Conservation (phyloP, 208 protist genomes). For the Wallacemonas sp. region DNA sequence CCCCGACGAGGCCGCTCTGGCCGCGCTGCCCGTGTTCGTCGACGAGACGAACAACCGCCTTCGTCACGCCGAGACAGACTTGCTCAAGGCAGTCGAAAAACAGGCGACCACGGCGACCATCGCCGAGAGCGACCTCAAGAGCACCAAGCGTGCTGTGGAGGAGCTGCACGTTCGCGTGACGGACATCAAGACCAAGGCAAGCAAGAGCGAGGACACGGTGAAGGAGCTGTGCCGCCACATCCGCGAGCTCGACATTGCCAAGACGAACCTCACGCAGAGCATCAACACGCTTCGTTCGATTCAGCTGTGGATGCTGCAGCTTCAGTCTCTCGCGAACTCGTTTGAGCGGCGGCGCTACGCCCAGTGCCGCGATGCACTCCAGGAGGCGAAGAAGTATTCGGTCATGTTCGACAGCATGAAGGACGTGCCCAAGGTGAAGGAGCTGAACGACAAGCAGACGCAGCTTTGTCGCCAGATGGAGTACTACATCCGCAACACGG, state of each 20-base stretch:
- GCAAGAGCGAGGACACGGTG: constrained; percentile 93
- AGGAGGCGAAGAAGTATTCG: constrained; percentile 85
- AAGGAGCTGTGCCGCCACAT: constrained; percentile 95
- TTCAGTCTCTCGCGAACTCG: constrained; percentile 82
- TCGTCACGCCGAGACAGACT: constrained; percentile 80
- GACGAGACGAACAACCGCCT: constrained; percentile 86
- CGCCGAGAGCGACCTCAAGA: constrained; percentile 84
- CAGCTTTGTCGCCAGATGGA: constrained; percentile 77
- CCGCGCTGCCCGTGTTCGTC: constrained; percentile 80
- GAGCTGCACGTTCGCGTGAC: constrained; percentile 88
- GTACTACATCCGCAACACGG: constrained; percentile 82
- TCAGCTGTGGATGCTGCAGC: constrained; percentile 91
- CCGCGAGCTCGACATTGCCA: constrained; percentile 93
- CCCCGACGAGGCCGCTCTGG: constrained; percentile 84
- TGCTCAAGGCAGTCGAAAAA: constrained; percentile 90
- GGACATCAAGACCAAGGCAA: constrained; percentile 91
- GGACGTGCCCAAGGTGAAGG: constrained; percentile 87
- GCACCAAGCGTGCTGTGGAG: constrained; percentile 83
- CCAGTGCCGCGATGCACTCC: constrained; percentile 81
- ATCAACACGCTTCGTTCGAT: constrained; percentile 93
- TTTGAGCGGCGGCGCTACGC: constrained; percentile 81
- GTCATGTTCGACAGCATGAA: constrained; percentile 77
- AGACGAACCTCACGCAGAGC: constrained; percentile 91
- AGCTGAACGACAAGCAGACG: constrained; percentile 84
- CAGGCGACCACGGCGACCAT: constrained; percentile 79